Evolutionary conservation across 73 alveolate species (phyloP).

Genomic region (Paramecium sonneborni): DNA sequence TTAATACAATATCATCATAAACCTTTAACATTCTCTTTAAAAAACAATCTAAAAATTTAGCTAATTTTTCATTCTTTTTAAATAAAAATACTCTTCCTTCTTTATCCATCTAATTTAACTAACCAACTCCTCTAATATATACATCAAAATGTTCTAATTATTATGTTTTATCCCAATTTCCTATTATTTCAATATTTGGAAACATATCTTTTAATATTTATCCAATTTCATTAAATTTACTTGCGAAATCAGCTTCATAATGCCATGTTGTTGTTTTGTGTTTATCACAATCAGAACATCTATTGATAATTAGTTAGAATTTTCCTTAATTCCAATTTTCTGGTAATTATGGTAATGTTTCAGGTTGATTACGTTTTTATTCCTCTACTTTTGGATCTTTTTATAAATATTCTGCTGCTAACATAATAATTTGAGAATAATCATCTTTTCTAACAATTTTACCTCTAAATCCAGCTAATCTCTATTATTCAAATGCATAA

Average conservation of each 20-base stretch:
- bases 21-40: constrained; percentile 31
- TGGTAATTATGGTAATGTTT: constrained; percentile 7
- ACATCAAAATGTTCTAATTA: constrained; percentile 92
- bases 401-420: not conserved
- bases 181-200: constrained; percentile 87
- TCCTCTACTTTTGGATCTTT: constrained; percentile 27
- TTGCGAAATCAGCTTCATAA: constrained; percentile 89
- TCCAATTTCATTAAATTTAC: constrained; percentile 87
- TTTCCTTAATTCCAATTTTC: constrained; percentile 77
- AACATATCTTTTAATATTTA: constrained; percentile 82
- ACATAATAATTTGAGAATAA: not conserved
- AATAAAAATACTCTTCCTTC: constrained; percentile 90
- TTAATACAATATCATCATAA: constrained; percentile 81
- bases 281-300: constrained; percentile 90
- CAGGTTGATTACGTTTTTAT: not conserved
- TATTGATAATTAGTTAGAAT: constrained; percentile 89
- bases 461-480: constrained; percentile 46
- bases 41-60: not conserved
- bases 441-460: not conserved
- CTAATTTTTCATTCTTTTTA: constrained; percentile 77
- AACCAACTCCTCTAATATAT: constrained; percentile 94
- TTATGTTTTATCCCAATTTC: constrained; percentile 92
- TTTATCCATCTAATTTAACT: constrained; percentile 76
- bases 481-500: not conserved
- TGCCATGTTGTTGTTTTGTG: constrained; percentile 95